Evolutionary conservation across 2,329 filamentous ascomycete genomes (phyloP).

Genomic region (Claviceps capensis): DNA sequence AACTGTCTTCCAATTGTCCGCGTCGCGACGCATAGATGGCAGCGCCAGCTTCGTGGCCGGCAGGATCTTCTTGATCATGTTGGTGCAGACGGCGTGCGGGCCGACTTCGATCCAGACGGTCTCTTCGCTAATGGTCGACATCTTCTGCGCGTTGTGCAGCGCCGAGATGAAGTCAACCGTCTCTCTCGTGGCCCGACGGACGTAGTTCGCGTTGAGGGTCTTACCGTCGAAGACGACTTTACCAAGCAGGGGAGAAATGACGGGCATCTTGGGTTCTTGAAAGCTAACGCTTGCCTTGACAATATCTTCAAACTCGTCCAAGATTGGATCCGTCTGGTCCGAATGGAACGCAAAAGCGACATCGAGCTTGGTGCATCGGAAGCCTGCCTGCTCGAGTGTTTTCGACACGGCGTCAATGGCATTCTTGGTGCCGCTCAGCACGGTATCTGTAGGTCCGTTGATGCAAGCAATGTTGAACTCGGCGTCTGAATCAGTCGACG

Average conservation of each 20-base stretch:
- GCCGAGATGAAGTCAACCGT: conserved; percentile 51
- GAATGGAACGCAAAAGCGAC: conserved; percentile 22
- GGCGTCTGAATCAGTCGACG: conserved; percentile 3
- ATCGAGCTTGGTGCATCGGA: conserved; percentile 19
- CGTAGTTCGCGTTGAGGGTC: conserved; percentile 36
- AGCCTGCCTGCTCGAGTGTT: neutral
- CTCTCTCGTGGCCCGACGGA: conserved; percentile 45
- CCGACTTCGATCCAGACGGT: conserved; percentile 56
- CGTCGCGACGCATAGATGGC: conserved; percentile 45
- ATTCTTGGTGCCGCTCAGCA: conserved; percentile 16
- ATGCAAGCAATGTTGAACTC: conserved; percentile 35
- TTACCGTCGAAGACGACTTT: conserved; percentile 28
- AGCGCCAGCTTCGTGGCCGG: conserved; percentile 32
- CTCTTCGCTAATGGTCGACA: conserved; percentile 36
- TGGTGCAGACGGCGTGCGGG: conserved; percentile 48
- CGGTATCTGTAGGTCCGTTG: conserved; percentile 47
- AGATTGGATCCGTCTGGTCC: conserved; percentile 22
- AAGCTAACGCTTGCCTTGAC: conserved; percentile 1
- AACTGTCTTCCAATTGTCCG: conserved; percentile 52
- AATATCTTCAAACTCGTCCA: conserved; percentile 28
- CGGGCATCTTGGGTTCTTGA: conserved; percentile 4
- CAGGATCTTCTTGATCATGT: conserved; percentile 48
- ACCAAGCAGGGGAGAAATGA: conserved; percentile 32
- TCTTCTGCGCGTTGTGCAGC: conserved; percentile 33
- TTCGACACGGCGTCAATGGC: conserved; percentile 2